phyloP scores from a whole-genome alignment of 116 monocot genomes.

The Cymodocea nodosa region DNA sequence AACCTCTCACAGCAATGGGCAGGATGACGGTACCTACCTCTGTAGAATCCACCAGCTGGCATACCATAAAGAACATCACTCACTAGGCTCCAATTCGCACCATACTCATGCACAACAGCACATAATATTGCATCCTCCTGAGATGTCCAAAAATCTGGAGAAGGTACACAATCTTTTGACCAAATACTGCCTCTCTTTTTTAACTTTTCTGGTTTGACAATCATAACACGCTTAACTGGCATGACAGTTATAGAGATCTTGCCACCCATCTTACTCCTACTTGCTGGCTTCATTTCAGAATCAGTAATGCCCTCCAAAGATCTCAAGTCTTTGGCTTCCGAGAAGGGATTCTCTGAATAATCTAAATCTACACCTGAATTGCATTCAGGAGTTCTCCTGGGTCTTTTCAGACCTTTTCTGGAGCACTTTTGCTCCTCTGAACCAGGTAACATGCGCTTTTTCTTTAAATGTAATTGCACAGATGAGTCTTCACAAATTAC shows the following conservation, averaged over 20 bases:
- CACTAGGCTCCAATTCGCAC: constrained; percentile 49
- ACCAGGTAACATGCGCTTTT: constrained; percentile 41
- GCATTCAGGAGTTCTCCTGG: constrained; percentile 30
- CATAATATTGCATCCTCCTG: constrained; percentile 90
- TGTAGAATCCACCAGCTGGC: constrained; percentile 55
- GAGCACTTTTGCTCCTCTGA: constrained; percentile 34
- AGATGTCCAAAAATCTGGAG: constrained; percentile 67
- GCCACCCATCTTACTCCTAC: constrained; percentile 37
- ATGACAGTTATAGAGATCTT: constrained; percentile 59
- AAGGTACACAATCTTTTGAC: constrained; percentile 60
- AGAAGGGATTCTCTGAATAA: constrained; percentile 26
- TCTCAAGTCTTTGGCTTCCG: constrained; percentile 27
- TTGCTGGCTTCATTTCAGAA: constrained; percentile 28
- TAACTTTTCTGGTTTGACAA: constrained; percentile 70
- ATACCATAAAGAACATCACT: constrained; percentile 61
- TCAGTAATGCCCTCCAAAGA: constrained; percentile 25
- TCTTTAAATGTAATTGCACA: constrained; percentile 20
- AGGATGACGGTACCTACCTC: constrained; percentile 83
- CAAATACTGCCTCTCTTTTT: constrained; percentile 60
- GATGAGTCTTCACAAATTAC: constrained; percentile 25
- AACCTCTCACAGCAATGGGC: constrained; percentile 95
- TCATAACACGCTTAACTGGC: constrained; percentile 72
- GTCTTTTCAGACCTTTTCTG: constrained; percentile 46
- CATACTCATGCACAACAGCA: constrained; percentile 80
- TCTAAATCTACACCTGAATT: constrained; percentile 23